A percentile compares a stretch with the other conserved stretches of the same genome.
Evolutionary conservation across 23 red algal genomes (phyloP).

Genomic region (Gracilaria gracilis): DNA sequence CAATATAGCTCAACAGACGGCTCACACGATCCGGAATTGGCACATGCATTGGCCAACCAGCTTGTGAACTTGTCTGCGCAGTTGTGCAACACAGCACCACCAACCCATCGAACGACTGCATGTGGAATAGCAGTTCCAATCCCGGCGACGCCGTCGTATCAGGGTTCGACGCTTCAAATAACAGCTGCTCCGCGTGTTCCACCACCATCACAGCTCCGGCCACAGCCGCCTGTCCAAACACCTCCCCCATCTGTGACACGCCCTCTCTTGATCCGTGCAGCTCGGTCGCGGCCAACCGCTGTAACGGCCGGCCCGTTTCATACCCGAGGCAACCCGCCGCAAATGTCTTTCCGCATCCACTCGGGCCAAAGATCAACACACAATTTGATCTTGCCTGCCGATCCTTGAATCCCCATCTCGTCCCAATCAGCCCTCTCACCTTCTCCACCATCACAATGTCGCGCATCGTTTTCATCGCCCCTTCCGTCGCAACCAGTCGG

Average conservation of each 20-base stretch:
- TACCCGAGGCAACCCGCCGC: conserved; percentile 72
- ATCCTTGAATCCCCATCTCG: conserved; percentile 71
- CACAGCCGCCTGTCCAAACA: conserved; percentile 65
- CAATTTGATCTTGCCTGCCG: conserved; percentile 57
- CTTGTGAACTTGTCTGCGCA: conserved; percentile 20
- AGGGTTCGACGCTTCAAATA: conserved; percentile 39
- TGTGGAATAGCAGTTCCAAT: conserved; percentile 66
- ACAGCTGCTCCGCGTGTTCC: conserved; percentile 72
- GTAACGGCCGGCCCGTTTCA: conserved; percentile 74
- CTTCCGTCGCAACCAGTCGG: conserved; percentile 49
- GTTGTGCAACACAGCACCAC: conserved; percentile 70
- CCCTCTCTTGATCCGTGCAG: conserved; percentile 54
- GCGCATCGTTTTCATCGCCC: conserved; percentile 57
- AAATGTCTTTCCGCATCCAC: conserved; percentile 68
- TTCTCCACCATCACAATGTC: conserved; percentile 73
- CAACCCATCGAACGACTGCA: conserved; percentile 69
- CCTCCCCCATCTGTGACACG: conserved; percentile 38
- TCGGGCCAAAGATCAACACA: conserved; percentile 61
- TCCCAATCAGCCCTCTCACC: conserved; percentile 60
- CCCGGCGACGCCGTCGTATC: conserved; percentile 36
- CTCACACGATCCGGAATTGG: conserved; percentile 58
- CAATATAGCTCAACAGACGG: conserved; percentile 58
- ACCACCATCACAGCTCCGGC: conserved; percentile 74
- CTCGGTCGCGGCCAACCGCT: conserved; percentile 58
- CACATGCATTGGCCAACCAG: conserved; percentile 53